Evolutionary conservation across 139 green algal species (phyloP).

Genomic region (Zygnema circumcarinatum): DNA sequence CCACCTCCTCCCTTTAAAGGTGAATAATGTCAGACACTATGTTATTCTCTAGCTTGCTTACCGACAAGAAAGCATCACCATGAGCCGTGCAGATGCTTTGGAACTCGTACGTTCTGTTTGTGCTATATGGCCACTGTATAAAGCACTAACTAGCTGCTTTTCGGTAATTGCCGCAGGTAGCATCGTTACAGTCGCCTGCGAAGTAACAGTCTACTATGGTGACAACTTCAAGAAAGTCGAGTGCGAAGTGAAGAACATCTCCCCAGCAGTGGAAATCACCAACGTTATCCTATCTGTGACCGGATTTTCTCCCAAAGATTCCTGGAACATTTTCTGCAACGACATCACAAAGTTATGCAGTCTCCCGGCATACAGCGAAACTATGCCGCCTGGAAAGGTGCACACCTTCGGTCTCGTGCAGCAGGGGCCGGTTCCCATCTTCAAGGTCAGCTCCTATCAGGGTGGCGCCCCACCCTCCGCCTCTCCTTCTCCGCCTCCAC

Average conservation of each 20-base stretch:
- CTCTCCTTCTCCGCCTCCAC: conserved; percentile 11
- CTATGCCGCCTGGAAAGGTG: background rate
- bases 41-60: no score
- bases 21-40: no score
- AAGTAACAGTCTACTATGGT: background rate
- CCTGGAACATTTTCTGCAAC: background rate
- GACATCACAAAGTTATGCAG: background rate
- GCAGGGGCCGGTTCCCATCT: background rate
- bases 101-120: no score
- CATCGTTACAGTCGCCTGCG: background rate
- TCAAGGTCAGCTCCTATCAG: background rate
- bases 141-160: no score
- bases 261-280: background rate
- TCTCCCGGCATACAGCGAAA: background rate
- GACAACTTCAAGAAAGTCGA: background rate
- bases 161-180: background rate
- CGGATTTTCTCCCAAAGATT: background rate
- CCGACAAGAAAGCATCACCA: no score
- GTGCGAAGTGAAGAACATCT: background rate
- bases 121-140: no score
- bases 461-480: background rate
- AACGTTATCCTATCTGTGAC: background rate
- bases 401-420: conserved; percentile 29
- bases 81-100: background rate
- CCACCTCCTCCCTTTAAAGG: background rate